Evolutionary conservation across 306 rosid genomes (phyloP).

Genomic region (Biancaea sappan): DNA sequence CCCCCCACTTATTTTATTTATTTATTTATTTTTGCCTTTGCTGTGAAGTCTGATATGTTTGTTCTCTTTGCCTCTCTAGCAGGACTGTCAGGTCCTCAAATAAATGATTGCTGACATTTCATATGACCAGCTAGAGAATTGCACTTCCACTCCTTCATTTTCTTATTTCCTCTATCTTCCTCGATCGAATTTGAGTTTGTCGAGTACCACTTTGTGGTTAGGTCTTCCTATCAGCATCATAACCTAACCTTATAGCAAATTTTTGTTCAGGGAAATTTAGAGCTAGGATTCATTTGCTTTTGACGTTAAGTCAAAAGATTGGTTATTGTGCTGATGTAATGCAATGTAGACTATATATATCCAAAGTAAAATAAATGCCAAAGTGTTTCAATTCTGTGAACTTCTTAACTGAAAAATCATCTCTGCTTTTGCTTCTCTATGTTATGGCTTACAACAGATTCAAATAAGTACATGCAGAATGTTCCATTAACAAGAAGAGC

Average conservation of each 20-base stretch:
- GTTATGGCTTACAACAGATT: slow-evolving; percentile 40
- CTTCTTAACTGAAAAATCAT: slow-evolving; percentile 42
- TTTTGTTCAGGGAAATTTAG: neutral
- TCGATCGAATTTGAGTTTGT: neutral
- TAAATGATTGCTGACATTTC: no score
- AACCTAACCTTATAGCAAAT: neutral
- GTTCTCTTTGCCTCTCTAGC: neutral
- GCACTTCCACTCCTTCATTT: no score
- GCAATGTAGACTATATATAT: neutral
- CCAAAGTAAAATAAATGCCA: neutral
- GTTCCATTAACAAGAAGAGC: slow-evolving; percentile 41
- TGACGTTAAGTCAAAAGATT: neutral
- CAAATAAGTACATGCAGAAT: slow-evolving; percentile 44
- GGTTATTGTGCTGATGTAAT: no score
- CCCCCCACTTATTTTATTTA: no score
- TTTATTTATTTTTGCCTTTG: neutral
- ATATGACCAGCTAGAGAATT: no score
- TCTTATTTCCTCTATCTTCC: neutral
- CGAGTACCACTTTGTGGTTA: neutral
- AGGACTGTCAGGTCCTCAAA: neutral
- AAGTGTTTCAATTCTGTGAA: slow-evolving; percentile 27
- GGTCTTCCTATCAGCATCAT: neutral
- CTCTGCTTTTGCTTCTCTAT: slow-evolving; percentile 43
- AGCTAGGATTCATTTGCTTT: no score
- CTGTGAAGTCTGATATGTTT: neutral